Conservation (phyloP, 2,329 filamentous ascomycete species). For the Ceratocystis colombiana region DNA sequence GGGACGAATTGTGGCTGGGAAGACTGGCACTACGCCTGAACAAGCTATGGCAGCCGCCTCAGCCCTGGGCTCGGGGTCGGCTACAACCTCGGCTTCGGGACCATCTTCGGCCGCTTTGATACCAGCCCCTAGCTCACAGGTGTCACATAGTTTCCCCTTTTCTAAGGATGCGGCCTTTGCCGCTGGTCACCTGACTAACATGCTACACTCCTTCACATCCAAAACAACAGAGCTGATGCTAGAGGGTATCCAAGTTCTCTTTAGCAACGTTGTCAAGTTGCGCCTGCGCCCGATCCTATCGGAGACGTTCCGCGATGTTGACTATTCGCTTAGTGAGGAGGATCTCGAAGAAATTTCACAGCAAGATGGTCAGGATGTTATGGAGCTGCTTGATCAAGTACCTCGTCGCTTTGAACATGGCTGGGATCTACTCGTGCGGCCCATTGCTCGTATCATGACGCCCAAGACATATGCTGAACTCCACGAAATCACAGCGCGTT, state of each 20-base stretch:
- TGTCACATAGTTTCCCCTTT: slow-evolving; percentile 67
- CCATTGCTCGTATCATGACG: slow-evolving; percentile 76
- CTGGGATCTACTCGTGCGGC: slow-evolving; percentile 78
- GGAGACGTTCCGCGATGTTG: slow-evolving; percentile 83
- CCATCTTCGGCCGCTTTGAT: slow-evolving; percentile 1
- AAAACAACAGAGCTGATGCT: slow-evolving; percentile 75
- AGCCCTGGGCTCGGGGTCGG: neutral
- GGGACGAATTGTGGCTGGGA: slow-evolving; percentile 66
- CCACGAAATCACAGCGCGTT: slow-evolving; percentile 60
- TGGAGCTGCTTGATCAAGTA: slow-evolving; percentile 55
- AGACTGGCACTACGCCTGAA: slow-evolving; percentile 42
- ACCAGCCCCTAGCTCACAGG: slow-evolving; percentile 34
- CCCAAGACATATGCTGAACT: slow-evolving; percentile 64
- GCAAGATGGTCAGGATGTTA: slow-evolving; percentile 40
- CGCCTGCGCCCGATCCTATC: slow-evolving; percentile 74
- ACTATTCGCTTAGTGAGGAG: slow-evolving; percentile 63
- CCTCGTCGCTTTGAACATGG: slow-evolving; percentile 69
- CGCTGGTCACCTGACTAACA: slow-evolving; percentile 52
- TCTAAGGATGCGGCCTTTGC: slow-evolving; percentile 64
- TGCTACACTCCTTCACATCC: slow-evolving; percentile 61
- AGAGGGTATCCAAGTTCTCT: slow-evolving; percentile 77
- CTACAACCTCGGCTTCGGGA: neutral
- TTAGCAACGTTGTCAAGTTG: slow-evolving; percentile 75
- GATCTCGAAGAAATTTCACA: slow-evolving; percentile 48
- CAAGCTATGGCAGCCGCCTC: slow-evolving; percentile 26